A percentile compares a stretch with the other conserved stretches of the same genome.
Evolutionary conservation across 1,284 basidiomycete species (phyloP).

Genomic region (Gomphus bonarii): DNA sequence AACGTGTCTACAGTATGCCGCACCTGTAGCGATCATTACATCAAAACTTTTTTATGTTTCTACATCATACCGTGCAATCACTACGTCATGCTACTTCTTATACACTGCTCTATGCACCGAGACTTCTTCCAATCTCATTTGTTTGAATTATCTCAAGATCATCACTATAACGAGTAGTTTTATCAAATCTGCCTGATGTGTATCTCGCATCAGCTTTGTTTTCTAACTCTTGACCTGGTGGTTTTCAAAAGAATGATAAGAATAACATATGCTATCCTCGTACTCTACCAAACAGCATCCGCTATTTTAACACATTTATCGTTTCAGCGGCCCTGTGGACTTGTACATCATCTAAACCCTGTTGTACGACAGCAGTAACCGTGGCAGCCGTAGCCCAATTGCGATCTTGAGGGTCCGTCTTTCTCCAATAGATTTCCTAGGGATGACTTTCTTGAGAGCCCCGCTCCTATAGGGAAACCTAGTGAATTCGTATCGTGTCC

Average conservation of each 20-base stretch:
- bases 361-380: constrained; percentile 67
- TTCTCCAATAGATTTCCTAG: constrained; percentile 53
- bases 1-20: constrained; percentile 18
- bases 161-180: no score
- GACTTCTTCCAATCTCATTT: background rate
- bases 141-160: no score
- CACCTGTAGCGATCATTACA: background rate
- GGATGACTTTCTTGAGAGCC: constrained; percentile 78
- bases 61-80: background rate
- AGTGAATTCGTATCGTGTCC: constrained; percentile 32
- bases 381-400: constrained; percentile 77
- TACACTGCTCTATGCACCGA: background rate
- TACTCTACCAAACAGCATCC: constrained; percentile 30
- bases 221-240: background rate
- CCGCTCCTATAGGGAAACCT: constrained; percentile 69
- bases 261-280: background rate
- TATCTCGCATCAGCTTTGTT: no score
- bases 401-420: constrained; percentile 54
- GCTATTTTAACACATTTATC: constrained; percentile 46
- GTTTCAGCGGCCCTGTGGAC: constrained; percentile 80
- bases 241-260: background rate
- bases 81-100: background rate
- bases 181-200: no score
- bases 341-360: constrained; percentile 64
- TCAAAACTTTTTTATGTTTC: background rate